These are phyloP conservation scores for Triticum dicoccoides DNA, from an alignment of 176 grass and related monocot genomes.

Conservation along the genomic window DNA sequence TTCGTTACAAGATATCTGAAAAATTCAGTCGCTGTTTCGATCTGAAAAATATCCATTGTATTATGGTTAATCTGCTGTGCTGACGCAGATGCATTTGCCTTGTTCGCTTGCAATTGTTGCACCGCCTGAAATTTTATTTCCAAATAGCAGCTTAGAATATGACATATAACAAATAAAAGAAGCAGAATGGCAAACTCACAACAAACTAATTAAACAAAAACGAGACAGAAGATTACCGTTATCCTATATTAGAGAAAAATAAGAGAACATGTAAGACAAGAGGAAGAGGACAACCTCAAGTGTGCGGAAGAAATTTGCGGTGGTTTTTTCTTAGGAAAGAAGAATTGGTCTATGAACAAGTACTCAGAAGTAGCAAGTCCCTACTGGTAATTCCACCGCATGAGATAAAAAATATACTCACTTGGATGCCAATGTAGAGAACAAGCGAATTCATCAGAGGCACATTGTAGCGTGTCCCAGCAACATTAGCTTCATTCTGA, in stretches of 20 bases:
- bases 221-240: not conserved
- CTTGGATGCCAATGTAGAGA: constrained; percentile 85
- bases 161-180: not conserved
- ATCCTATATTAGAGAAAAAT: not conserved
- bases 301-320: not conserved
- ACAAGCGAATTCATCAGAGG: constrained; percentile 83
- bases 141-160: constrained; percentile 7
- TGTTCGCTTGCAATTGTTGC: constrained; percentile 67
- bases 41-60: constrained; percentile 74
- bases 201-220: not conserved
- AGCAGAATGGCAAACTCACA: not conserved
- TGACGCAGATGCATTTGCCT: constrained; percentile 38
- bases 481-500: constrained; percentile 58
- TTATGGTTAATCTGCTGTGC: constrained; percentile 65
- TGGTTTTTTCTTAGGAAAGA: too few species aligned
- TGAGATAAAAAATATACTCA: constrained; percentile 21
- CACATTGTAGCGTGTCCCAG: constrained; percentile 76
- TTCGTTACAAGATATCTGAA: constrained; percentile 67
- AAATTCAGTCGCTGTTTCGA: constrained; percentile 65
- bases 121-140: constrained; percentile 53
- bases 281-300: not conserved
- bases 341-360: not conserved
- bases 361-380: not conserved
- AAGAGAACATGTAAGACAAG: not conserved
- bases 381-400: not conserved